Percentiles rank a stretch among this genome's conserved stretches.
These are phyloP conservation scores for Tulasnella sp. DNA, from an alignment of 768 basidiomycete genomes.

Conservation along the genomic window DNA sequence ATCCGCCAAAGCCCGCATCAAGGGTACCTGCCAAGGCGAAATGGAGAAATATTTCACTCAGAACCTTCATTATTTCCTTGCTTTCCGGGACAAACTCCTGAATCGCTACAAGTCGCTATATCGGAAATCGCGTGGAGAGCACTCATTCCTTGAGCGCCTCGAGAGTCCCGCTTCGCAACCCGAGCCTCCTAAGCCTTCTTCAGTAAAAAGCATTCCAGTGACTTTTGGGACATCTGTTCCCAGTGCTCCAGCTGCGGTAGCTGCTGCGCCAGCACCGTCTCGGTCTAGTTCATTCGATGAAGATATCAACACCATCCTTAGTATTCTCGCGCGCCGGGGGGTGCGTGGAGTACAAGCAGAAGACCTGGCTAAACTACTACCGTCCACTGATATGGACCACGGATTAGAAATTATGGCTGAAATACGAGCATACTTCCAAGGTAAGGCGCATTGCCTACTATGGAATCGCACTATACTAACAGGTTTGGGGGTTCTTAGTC, in stretches of 20 bases:
- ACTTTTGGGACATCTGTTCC: too few species aligned
- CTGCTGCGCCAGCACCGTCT: too few species aligned
- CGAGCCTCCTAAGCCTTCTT: too few species aligned
- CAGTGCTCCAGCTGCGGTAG: too few species aligned
- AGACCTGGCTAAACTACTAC: slow-evolving; percentile 4
- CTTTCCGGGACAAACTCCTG: slow-evolving; percentile 3
- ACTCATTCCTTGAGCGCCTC: slow-evolving; percentile 19
- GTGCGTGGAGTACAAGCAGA: too few species aligned
- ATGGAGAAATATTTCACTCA: slow-evolving; percentile 3
- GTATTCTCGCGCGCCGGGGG: too few species aligned
- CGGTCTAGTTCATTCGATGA: too few species aligned
- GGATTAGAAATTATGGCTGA: slow-evolving; percentile 17
- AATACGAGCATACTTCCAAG: slow-evolving; percentile 18
- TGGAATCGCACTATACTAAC: neutral
- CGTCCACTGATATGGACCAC: neutral
- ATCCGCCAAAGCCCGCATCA: neutral
- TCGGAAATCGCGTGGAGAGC: slow-evolving; percentile 4
- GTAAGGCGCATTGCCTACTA: neutral
- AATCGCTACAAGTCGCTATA: slow-evolving; percentile 4
- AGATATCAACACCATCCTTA: too few species aligned
- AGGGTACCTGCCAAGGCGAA: neutral
- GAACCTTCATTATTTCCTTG: slow-evolving; percentile 12
- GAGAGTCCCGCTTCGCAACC: neutral
- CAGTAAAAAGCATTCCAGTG: too few species aligned
- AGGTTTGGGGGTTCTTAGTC: slow-evolving; percentile 33